Base-by-base conservation (phyloP, 2,329 filamentous ascomycete genomes). In the Colletotrichum phormii region DNA sequence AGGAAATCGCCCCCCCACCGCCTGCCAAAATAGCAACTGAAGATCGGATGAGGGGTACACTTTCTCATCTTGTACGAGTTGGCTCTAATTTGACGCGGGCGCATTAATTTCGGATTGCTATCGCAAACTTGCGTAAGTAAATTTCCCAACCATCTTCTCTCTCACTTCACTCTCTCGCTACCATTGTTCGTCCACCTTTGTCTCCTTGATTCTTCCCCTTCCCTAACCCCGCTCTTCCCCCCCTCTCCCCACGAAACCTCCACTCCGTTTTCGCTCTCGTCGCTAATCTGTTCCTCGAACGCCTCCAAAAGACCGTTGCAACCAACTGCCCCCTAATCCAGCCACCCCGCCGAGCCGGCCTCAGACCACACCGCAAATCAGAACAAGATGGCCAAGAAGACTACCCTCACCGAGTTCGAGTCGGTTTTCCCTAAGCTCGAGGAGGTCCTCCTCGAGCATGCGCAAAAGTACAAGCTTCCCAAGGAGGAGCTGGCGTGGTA, bases 381-480 rank as follows among this genome's bases (percentile, higher is more conserved):
- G 57, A 22, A 37, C 76, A 85, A 79, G 64, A 91, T 91, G 89
- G 88, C 89, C 54, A 85, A 97, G 87, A 91, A 91, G 77, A 93
- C 93, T 63, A 95, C 92, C 61, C 91, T 95, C 72, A 88, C 93
- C 80, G 92, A 97, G 80, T 99, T 99, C 82, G 95, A 98, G 89
- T 87, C 91, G 58, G 90, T 98, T 81, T 98, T 95, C 86, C 94
- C 95, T 68, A 92, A 92, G 83, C 90, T 99, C 76, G 91, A 95
- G 79, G 89, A 94, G 81, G 94, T 95, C 79, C 87, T 99, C 71
- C 88, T 95, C 77, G 91, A 91, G 75, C 91, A 97, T 85, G 93
- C 93, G 77, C 89, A 91, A 81, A 87, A 90, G 79, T 98, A 97
- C 87, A 95, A 95, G 74, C 88, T 98, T 35, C 95, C 97, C 66